Evolutionary conservation across 305 asterid genomes (phyloP), one percentile per base, ranked within the genome.

Genomic region (Fraxinus sp.): DNA sequence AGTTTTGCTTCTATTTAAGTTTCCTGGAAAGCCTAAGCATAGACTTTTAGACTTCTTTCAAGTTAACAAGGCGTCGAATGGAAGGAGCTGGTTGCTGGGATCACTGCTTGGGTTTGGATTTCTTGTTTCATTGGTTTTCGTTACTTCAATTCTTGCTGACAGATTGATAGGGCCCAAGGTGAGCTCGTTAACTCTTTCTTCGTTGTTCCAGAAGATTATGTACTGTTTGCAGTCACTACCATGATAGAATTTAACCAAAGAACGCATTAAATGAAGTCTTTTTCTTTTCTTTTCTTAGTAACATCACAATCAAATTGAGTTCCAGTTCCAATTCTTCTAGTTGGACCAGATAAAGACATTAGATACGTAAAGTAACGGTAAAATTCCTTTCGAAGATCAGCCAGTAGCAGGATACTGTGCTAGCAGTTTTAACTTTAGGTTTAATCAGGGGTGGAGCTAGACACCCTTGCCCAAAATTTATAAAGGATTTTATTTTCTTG

Each of bases 41-140:
- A 84, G 88, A 78, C 85, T 93, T 84, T 75, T 9, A 76, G 93
- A 91, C 80, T 92, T 90, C 86, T 92, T 95, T 79, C 81, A 72
- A 37, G 87, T 86, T 70, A 81, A 84, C 81, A 83, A 81, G 83
- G 22, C 86, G 59, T 80, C 90, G 41, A 78, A 79, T 39, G 86
- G 77, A 79, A 90, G 98, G 86, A 93, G 86, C 89, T 90, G 93
- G 93, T 77, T 93, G 83, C 88, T 93, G 80, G 91, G 93, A 35
- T 84, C 95, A 13, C 79, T 77, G 39, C 81, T 90, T 78, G 97
- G 99, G 72, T 85, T 89, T 35, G 90, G 89, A 30, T 87, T 89
- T 81, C 94, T 95, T 64, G 84, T 93, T 77, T 74, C 91, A 6
- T 70, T 89, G 86, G 91, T 94, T 75, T 82, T 90, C 83, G 22